phyloP scores from a whole-genome alignment of 768 basidiomycete genomes.

The Crepidotus variabilis region DNA sequence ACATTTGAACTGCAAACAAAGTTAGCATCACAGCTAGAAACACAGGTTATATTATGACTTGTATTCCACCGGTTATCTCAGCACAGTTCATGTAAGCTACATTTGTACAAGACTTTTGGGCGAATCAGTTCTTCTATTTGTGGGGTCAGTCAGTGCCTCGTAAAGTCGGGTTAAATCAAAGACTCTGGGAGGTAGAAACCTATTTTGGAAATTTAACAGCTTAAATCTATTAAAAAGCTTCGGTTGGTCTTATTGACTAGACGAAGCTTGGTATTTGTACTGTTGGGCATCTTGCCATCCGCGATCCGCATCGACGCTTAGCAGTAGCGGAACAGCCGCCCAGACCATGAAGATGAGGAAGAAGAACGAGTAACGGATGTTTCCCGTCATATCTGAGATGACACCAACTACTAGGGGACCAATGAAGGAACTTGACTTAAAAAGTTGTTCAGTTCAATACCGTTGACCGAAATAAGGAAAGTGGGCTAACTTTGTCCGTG shows the following conservation, averaged over 20 bases:
- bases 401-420: constrained; percentile 88
- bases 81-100: too few species aligned
- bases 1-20: too few species aligned
- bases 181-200: too few species aligned
- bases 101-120: too few species aligned
- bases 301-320: constrained; percentile 61
- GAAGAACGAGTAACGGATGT: constrained; percentile 89
- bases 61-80: too few species aligned
- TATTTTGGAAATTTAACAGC: too few species aligned
- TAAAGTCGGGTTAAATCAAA: too few species aligned
- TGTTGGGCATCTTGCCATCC: constrained; percentile 53
- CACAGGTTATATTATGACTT: too few species aligned
- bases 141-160: too few species aligned
- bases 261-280: constrained; percentile 21
- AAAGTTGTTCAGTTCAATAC: constrained; percentile 4
- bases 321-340: constrained; percentile 73
- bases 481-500: constrained; percentile 68
- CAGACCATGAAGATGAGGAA: constrained; percentile 84
- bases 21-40: too few species aligned
- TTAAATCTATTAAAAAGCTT: too few species aligned
- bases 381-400: constrained; percentile 85
- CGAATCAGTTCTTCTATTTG: too few species aligned
- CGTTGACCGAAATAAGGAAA: background rate
- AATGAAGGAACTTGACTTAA: constrained; percentile 84
- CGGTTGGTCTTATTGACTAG: background rate